Conservation (phyloP, 805 yeast species). For the Myxozyma vanderwaltii region DNA sequence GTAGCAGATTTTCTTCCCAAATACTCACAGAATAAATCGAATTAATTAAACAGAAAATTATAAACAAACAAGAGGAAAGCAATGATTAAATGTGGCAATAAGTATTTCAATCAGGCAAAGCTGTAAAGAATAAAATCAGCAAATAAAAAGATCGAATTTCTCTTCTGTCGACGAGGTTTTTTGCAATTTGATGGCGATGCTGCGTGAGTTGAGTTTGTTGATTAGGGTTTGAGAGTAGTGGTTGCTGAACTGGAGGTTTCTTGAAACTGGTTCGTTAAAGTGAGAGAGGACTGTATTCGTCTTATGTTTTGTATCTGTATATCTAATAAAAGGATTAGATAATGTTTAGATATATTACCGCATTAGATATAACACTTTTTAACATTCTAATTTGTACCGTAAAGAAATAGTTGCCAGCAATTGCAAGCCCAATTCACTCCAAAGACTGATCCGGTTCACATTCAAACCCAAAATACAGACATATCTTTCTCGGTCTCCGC, state of each 20-base stretch:
- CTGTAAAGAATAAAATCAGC: not conserved
- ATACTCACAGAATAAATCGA: not conserved
- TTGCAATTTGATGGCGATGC: constrained; percentile 4
- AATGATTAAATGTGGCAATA: not conserved
- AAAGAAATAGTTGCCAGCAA: too few relatives aligned
- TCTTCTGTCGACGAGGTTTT: constrained; percentile 5
- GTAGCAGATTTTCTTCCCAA: too few relatives aligned
- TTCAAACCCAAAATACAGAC: not conserved
- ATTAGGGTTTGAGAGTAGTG: not conserved
- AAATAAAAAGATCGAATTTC: not conserved
- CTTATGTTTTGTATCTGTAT: too few relatives aligned
- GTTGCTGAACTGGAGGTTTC: not conserved
- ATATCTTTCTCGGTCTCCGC: not conserved
- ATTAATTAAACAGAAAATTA: not conserved
- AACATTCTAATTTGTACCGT: too few relatives aligned
- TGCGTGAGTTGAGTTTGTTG: not conserved
- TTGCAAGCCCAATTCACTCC: too few relatives aligned
- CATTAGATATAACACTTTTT: too few relatives aligned
- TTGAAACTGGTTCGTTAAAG: too few relatives aligned
- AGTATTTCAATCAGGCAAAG: not conserved
- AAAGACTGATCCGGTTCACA: too few relatives aligned
- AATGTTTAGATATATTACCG: too few relatives aligned
- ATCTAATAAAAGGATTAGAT: too few relatives aligned
- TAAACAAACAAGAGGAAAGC: not conserved
- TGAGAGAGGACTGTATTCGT: too few relatives aligned